Percentiles rank a stretch among this genome's conserved stretches.
Evolutionary conservation across 257 asterid genomes (phyloP).

Genomic region (Salvia rosmarinus): DNA sequence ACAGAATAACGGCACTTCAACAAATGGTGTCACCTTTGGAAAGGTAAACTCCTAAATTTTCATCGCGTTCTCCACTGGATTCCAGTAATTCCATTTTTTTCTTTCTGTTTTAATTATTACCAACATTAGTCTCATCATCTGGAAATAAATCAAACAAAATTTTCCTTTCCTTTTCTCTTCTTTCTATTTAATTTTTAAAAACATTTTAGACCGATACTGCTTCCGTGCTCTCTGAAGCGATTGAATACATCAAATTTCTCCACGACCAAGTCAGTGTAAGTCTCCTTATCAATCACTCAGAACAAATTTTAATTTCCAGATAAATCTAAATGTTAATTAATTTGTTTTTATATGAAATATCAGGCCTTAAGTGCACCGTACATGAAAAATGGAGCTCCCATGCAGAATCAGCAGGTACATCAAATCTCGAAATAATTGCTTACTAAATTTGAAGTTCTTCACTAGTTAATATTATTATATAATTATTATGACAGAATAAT

Average conservation of each 20-base stretch:
- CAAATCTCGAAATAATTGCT: neutral
- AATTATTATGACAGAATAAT: constrained; percentile 34
- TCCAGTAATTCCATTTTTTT: constrained; percentile 21
- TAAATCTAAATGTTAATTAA: too few species aligned
- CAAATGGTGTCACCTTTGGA: constrained; percentile 96
- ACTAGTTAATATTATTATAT: too few species aligned
- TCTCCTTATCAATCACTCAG: constrained; percentile 4
- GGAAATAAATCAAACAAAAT: neutral
- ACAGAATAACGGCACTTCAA: constrained; percentile 95
- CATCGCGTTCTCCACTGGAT: constrained; percentile 38
- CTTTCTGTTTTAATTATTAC: constrained; percentile 13
- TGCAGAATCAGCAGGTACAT: constrained; percentile 70
- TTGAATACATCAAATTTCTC: constrained; percentile 81
- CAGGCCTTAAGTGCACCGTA: constrained; percentile 80
- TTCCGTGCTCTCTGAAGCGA: constrained; percentile 90
- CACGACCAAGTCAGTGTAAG: constrained; percentile 91
- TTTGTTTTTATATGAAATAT: too few species aligned
- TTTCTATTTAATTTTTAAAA: too few species aligned
- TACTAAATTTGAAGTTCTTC: too few species aligned
- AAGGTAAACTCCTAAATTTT: constrained; percentile 57
- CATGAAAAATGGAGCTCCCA: constrained; percentile 82
- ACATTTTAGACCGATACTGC: constrained; percentile 88
- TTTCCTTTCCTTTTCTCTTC: neutral
- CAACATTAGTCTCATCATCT: neutral
- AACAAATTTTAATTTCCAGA: too few species aligned